Conservation (phyloP, 2,329 filamentous ascomycete species). For the Ophiosphaerella narmari region DNA sequence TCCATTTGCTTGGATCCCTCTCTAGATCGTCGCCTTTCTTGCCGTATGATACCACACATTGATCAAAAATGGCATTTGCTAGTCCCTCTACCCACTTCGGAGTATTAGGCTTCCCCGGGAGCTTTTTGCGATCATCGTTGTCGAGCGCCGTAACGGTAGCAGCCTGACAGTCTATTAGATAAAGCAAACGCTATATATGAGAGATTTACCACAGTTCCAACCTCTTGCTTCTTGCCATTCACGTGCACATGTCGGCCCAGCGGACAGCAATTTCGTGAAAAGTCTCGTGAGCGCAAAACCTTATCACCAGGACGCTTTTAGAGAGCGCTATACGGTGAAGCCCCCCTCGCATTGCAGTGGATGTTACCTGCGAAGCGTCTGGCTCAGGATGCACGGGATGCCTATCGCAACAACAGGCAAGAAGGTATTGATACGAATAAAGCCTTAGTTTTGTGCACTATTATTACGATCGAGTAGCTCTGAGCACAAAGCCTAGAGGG, state of each 20-base stretch:
- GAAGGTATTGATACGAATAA: no score
- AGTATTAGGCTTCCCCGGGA: neutral
- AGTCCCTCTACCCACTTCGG: neutral
- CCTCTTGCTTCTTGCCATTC: neutral
- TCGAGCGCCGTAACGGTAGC: neutral
- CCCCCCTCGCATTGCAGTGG: no score
- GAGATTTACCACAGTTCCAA: neutral
- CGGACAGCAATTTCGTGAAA: no score
- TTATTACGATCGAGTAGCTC: no score
- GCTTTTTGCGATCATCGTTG: neutral
- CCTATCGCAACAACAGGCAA: no score
- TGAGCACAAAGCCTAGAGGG: no score
- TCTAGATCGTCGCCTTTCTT: neutral
- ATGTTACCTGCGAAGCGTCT: no score
- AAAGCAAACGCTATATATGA: neutral
- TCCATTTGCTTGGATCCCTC: neutral
- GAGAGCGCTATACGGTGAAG: no score
- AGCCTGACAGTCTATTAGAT: neutral
- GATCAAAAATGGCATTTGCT: neutral
- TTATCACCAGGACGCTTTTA: no score
- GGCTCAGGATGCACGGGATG: no score
- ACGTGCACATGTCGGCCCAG: no score
- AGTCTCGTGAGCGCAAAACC: accelerated
- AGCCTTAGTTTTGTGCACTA: no score
- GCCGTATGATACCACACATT: neutral